Evolutionary conservation across 306 rosid species (phyloP).

Genomic region (Lathyrus aphaca): DNA sequence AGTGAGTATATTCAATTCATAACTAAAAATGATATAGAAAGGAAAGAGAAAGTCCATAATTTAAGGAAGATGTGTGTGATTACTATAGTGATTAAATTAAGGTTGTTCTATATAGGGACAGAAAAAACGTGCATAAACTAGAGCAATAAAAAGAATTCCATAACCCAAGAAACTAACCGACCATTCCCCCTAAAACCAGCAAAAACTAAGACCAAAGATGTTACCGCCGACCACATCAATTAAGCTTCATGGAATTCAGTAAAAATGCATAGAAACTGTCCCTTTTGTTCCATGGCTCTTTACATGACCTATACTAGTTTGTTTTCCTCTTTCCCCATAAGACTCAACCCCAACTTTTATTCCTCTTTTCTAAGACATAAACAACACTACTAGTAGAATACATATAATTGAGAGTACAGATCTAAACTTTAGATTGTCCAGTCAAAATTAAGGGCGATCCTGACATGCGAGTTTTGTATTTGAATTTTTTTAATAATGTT

Average conservation of each 20-base stretch:
- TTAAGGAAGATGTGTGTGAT: conserved; percentile 22
- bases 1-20: too few relatives aligned
- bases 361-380: conserved; percentile 40
- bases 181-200: conserved; percentile 83
- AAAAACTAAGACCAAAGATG: conserved; percentile 26
- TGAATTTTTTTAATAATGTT: too few relatives aligned
- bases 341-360: conserved; percentile 31
- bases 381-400: neutral
- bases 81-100: neutral
- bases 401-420: too few relatives aligned
- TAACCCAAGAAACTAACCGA: conserved; percentile 69
- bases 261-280: conserved; percentile 51
- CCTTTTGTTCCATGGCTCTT: conserved; percentile 42
- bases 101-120: conserved; percentile 34
- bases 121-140: conserved; percentile 15
- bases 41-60: conserved; percentile 21
- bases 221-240: conserved; percentile 61
- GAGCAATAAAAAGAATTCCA: conserved; percentile 1
- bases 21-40: neutral
- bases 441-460: too few relatives aligned
- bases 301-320: conserved; percentile 18
- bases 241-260: conserved; percentile 60
- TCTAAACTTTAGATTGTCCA: too few relatives aligned
- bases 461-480: too few relatives aligned
- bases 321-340: conserved; percentile 40